Evolutionary conservation across 2,329 filamentous ascomycete genomes (phyloP).

Genomic region (Furcasterigmium sp.): DNA sequence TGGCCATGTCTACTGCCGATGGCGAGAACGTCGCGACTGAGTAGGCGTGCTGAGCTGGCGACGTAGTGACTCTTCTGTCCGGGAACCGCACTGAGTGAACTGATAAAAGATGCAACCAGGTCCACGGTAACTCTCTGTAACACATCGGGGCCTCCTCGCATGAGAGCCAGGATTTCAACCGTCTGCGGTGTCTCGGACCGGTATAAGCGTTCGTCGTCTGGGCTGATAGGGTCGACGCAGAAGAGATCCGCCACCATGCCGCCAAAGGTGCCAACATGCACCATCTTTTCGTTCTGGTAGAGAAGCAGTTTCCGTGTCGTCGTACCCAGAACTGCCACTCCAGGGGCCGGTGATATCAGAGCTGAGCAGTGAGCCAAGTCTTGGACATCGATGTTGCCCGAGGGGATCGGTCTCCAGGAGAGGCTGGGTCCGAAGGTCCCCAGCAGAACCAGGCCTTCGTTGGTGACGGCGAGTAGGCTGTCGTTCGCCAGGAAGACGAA

Average conservation of each 20-base stretch:
- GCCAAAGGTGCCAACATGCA: slow-evolving; percentile 29
- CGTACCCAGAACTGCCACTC: slow-evolving; percentile 42
- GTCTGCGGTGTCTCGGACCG: slow-evolving; percentile 1
- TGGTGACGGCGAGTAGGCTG: slow-evolving; percentile 52
- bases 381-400: slow-evolving; percentile 24
- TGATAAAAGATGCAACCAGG: slow-evolving; percentile 19
- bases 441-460: slow-evolving; percentile 53
- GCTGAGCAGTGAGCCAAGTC: slow-evolving; percentile 43
- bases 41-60: slow-evolving; percentile 38
- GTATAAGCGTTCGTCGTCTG: background rate
- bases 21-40: slow-evolving; percentile 34
- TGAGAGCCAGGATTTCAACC: slow-evolving; percentile 35
- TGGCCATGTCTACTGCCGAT: slow-evolving; percentile 51
- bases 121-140: slow-evolving; percentile 38
- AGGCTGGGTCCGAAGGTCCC: slow-evolving; percentile 27
- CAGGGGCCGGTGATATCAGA: slow-evolving; percentile 31
- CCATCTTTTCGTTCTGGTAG: slow-evolving; percentile 27
- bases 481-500: slow-evolving; percentile 57
- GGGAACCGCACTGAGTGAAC: slow-evolving; percentile 22
- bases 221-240: slow-evolving; percentile 20
- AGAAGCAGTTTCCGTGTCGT: slow-evolving; percentile 42
- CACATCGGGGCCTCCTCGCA: slow-evolving; percentile 36
- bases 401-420: slow-evolving; percentile 36
- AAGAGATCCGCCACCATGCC: slow-evolving; percentile 49
- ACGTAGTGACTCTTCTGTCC: slow-evolving; percentile 43